Evolutionary conservation across 176 grass and related monocot species (phyloP).

Genomic region (Raddia distichophylla): DNA sequence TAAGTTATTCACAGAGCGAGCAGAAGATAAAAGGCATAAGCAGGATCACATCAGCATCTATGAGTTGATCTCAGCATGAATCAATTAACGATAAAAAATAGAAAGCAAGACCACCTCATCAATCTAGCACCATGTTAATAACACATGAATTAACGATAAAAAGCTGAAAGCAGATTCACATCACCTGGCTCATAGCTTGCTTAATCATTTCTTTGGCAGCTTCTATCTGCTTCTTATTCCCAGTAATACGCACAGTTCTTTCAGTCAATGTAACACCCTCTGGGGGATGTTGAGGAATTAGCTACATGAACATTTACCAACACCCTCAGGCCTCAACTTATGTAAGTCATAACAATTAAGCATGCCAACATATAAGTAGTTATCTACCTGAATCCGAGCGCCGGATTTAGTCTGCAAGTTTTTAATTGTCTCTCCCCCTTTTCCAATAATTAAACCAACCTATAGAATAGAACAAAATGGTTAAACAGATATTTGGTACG

Average conservation of each 20-base stretch:
- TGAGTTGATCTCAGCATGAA: conserved; percentile 6
- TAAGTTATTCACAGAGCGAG: not conserved
- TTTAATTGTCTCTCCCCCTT: conserved; percentile 93
- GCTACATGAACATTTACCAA: conserved; percentile 52
- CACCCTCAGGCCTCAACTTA: conserved; percentile 6
- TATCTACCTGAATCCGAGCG: conserved; percentile 87
- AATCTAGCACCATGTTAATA: conserved; percentile 26
- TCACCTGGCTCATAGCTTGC: conserved; percentile 90
- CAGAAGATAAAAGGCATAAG: not conserved
- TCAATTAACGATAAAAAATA: not conserved
- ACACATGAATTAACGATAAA: not conserved
- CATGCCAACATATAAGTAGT: conserved; percentile 36
- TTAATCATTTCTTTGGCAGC: conserved; percentile 86
- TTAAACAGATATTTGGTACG: conserved; percentile 20
- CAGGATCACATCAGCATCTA: conserved; percentile 31
- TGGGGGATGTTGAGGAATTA: conserved; percentile 81
- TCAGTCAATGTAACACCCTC: conserved; percentile 78
- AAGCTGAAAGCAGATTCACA: conserved; percentile 19
- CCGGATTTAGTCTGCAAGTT: conserved; percentile 85
- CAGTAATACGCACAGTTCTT: conserved; percentile 83
- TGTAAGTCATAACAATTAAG: conserved; percentile 1
- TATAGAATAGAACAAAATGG: conserved; percentile 26
- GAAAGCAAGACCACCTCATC: conserved; percentile 39
- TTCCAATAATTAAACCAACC: conserved; percentile 95
- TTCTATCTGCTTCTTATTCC: conserved; percentile 93